These are phyloP conservation scores for Flueggea neowawraea DNA, from an alignment of 441 rosid genomes.

Conservation along the genomic window DNA sequence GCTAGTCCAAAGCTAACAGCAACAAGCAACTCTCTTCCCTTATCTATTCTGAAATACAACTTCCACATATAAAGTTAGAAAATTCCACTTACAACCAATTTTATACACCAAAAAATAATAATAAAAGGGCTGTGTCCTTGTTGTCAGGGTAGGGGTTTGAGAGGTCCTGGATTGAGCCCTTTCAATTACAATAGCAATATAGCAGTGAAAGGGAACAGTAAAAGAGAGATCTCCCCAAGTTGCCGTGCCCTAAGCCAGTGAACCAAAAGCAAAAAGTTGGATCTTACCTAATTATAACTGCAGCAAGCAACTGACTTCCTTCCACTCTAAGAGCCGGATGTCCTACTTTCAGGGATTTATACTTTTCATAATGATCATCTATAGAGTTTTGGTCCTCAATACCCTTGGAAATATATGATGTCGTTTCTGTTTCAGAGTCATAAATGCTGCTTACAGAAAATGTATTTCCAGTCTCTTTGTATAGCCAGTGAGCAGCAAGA, in stretches of 20 bases:
- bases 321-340: slow-evolving; percentile 78
- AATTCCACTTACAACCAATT: slow-evolving; percentile 2
- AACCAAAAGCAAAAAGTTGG: slow-evolving; percentile 2
- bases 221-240: too few relatives aligned
- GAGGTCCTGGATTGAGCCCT: too few relatives aligned
- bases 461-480: slow-evolving; percentile 61
- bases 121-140: too few relatives aligned
- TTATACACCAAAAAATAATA: neutral
- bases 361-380: slow-evolving; percentile 44
- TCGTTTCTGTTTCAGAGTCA: slow-evolving; percentile 42
- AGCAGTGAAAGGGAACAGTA: too few relatives aligned
- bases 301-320: slow-evolving; percentile 76
- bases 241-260: too few relatives aligned
- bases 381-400: slow-evolving; percentile 31
- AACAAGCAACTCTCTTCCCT: slow-evolving; percentile 68
- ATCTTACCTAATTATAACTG: slow-evolving; percentile 57
- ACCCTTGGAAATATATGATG: slow-evolving; percentile 37
- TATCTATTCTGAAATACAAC: slow-evolving; percentile 52
- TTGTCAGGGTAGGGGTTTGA: too few relatives aligned
- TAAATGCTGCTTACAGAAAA: slow-evolving; percentile 35
- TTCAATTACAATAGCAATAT: too few relatives aligned
- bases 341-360: slow-evolving; percentile 54
- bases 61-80: slow-evolving; percentile 8
- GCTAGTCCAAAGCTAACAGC: slow-evolving; percentile 77
- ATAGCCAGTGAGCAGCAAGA: slow-evolving; percentile 88